Evolutionary conservation across 805 yeast genomes (phyloP).

Genomic region (Danielozyma ontarioensis): DNA sequence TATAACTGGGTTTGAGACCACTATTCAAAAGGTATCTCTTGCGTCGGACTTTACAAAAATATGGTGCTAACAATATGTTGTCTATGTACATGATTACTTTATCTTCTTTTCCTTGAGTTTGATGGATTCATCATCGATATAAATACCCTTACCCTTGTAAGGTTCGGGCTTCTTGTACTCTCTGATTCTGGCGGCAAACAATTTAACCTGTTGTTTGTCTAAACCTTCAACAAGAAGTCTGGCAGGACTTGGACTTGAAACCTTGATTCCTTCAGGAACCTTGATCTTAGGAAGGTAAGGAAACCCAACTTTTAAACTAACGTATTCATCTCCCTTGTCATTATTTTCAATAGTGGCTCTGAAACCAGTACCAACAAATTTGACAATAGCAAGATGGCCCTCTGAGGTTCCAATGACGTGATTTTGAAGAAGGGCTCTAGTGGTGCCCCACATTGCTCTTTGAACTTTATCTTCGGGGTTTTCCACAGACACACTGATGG

Average conservation of each 20-base stretch:
- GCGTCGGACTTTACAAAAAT: too few species aligned
- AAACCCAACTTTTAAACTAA: slow-evolving; percentile 82
- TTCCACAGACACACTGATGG: slow-evolving; percentile 51
- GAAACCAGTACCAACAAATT: slow-evolving; percentile 95
- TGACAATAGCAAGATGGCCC: slow-evolving; percentile 83
- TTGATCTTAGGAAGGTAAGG: slow-evolving; percentile 72
- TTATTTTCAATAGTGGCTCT: slow-evolving; percentile 72
- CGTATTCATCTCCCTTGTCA: slow-evolving; percentile 44
- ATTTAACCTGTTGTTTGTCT: slow-evolving; percentile 79
- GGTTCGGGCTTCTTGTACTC: slow-evolving; percentile 94
- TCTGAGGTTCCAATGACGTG: slow-evolving; percentile 84
- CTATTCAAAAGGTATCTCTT: too few species aligned
- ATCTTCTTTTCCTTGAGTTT: slow-evolving; percentile 88
- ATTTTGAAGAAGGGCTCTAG: slow-evolving; percentile 72
- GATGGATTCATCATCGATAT: slow-evolving; percentile 86
- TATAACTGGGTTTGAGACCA: too few species aligned
- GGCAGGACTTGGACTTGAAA: slow-evolving; percentile 78
- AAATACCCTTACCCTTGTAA: slow-evolving; percentile 96
- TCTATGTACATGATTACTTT: slow-evolving; percentile 49
- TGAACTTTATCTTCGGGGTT: slow-evolving; percentile 59
- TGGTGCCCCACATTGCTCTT: slow-evolving; percentile 93
- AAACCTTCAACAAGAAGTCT: slow-evolving; percentile 81
- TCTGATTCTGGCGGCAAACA: slow-evolving; percentile 85
- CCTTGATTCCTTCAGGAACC: slow-evolving; percentile 74
- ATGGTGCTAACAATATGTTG: too few species aligned